Evolutionary conservation across 331 rosid species (phyloP), one percentile per base, ranked within the genome.

Genomic region (Cydonia oblonga): DNA sequence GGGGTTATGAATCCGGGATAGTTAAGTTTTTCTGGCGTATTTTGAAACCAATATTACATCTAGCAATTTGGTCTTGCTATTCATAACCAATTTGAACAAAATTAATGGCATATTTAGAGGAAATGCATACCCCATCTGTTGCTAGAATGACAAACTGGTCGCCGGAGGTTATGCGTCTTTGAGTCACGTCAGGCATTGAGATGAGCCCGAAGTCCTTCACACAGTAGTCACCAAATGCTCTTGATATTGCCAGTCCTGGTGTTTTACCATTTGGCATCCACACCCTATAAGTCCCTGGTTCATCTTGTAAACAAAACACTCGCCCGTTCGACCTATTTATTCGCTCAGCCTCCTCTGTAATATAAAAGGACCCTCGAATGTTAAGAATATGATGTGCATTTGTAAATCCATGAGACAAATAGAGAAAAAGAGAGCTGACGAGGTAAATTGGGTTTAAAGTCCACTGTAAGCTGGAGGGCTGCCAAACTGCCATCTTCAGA

Each of bases 71-170:
- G 42, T 38, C 42, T 38, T 38, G 42, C 3, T 38, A 10, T 38
- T 38, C 12, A 9, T 35, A 35, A 35, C 1, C 62, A 20, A 20
- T 23, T 57, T 57, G 58, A n/a, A 53, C 24, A n/a, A 11, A 56
- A 18, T n/a, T 56, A 51, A 6, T 2, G 18, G 30, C 10, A 11
- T 4, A 13, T 24, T 16, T 10, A 24, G n/a, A 18, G 49, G 57
- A 68, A 33, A 40, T 64, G 73, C 81, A 46, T 75, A 91, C 96
- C 84, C 97, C 92, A 82, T 89, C 91, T 24, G 92, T 77, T 70
- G 96, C 97, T 76, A 89, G 52, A 73, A 91, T 86, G 76, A 91
- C 76, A 79, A 89, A 89, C 62, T 86, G 89, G 79, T 91, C 92
- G 58, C 15, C 70, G 70, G 51, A 12, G 54, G 88, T 76, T 29